phyloP scores from a whole-genome alignment of 108 stramenopile species.

The Tribonema minus region DNA sequence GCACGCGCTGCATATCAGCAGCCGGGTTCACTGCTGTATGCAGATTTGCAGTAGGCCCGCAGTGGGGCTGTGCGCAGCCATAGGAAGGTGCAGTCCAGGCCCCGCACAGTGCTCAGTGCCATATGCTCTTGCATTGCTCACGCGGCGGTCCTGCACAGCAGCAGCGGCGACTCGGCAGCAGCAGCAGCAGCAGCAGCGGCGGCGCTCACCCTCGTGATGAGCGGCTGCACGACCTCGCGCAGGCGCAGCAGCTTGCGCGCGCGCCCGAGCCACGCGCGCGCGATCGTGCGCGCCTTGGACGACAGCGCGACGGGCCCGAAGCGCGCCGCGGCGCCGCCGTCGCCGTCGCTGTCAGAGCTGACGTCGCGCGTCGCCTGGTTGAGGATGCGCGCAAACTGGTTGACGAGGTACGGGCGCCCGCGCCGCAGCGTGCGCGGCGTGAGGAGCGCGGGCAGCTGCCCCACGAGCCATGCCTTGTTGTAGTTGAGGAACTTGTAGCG shows the following conservation, averaged over 20 bases:
- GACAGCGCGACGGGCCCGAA: conserved; percentile 64
- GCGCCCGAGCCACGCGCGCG: conserved; percentile 62
- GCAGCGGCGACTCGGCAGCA: no score
- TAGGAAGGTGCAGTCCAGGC: not conserved
- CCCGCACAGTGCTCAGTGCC: not conserved
- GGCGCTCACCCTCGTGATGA: conserved; percentile 51
- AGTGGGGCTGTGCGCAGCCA: not conserved
- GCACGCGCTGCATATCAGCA: no score
- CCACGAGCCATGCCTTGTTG: conserved; percentile 71
- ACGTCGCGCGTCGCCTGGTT: conserved; percentile 63
- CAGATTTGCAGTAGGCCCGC: not conserved
- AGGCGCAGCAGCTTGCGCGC: conserved; percentile 59
- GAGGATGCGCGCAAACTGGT: conserved; percentile 68
- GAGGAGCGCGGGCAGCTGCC: conserved; percentile 68
- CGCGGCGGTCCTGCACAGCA: no score
- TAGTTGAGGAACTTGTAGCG: conserved; percentile 78
- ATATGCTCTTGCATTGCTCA: no score
- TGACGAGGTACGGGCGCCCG: conserved; percentile 69
- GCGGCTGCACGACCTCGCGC: conserved; percentile 52
- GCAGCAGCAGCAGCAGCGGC: no score
- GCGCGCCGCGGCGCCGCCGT: conserved; percentile 52
- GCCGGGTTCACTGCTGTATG: not conserved
- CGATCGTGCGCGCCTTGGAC: conserved; percentile 59
- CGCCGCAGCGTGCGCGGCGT: conserved; percentile 70
- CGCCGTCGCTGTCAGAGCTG: conserved; percentile 67